Evolutionary conservation across 176 grass and related monocot genomes (phyloP), one percentile per base, ranked within the genome.

Genomic region (Triticum turgidum): DNA sequence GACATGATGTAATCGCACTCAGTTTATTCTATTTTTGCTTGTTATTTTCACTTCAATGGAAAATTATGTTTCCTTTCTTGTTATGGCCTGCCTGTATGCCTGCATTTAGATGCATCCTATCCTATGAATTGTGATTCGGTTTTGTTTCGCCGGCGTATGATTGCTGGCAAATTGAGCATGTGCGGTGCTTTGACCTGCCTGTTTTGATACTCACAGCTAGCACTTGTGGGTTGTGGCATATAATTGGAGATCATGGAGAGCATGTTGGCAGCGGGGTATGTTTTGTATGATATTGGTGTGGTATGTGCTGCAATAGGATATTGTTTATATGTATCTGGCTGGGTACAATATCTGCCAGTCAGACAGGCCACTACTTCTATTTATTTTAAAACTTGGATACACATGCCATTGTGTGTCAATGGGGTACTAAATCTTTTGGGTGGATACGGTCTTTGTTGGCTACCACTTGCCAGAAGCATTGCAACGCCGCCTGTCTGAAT

Each of bases 1-100:
- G 90, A 91, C 82, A 91, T 91, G 78, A 91, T 91, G 90, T 88
- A 88, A 82, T 91, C 89, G 77, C 74, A 88, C 86, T 73, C 83
- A 78, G 78, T 88, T 88, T 91, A 81, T 88, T 88, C 82, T 58
- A 20, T 88, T 85, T 47, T 69, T 20, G 67, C 72, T 44, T 78
- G 35, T 82, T 77, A 85, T 91, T 91, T 91, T 91, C 64, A 71
- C 78, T 86, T 85, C 24, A 85, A 88, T 88, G 90, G 82, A 91
- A 91, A 85, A 82, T 88, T 85, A 85, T 85, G 82, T 77, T 88
- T 82, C 82, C 78, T 41, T 35, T 88, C 67, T 82, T 20, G 25
- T 76, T 34, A 33, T 17, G 41, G 18, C 3, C 12, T 37, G 18
- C 3, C 12, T 37, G 30, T 10, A 44, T 89, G 20, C 54, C 6